Conservation (phyloP, 345 rosid genomes). For the Hibiscus tridactylites region DNA sequence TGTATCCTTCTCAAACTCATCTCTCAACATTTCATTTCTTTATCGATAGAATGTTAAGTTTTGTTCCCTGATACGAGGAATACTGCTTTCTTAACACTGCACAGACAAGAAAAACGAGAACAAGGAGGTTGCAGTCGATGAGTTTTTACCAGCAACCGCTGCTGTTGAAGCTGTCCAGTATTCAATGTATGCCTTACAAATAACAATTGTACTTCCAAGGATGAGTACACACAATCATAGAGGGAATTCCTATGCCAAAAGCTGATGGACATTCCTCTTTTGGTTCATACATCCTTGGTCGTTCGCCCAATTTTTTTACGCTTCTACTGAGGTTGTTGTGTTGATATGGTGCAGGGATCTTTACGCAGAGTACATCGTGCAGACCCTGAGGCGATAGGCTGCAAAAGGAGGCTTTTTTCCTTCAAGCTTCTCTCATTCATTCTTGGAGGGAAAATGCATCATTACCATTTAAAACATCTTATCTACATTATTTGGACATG, state of each 20-base stretch:
- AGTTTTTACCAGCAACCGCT: constrained; percentile 57
- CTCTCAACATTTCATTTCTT: neutral
- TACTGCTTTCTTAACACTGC: constrained; percentile 15
- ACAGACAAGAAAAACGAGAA: constrained; percentile 95
- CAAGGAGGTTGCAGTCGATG: constrained; percentile 97
- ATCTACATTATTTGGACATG: neutral
- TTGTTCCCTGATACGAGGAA: neutral
- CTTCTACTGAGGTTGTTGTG: constrained; percentile 14
- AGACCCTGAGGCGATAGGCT: constrained; percentile 62
- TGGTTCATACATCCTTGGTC: no score
- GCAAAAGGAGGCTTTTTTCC: neutral
- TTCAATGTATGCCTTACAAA: constrained; percentile 56
- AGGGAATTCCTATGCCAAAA: no score
- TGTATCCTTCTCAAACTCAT: constrained; percentile 40
- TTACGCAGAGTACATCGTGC: constrained; percentile 73
- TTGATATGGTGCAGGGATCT: constrained; percentile 60
- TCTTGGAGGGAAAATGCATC: no score
- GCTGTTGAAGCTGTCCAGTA: constrained; percentile 79
- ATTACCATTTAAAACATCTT: neutral
- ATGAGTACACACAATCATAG: neutral
- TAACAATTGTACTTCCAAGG: neutral
- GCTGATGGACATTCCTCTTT: no score
- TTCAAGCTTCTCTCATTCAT: neutral
- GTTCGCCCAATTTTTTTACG: neutral
- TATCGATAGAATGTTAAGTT: neutral